Evolutionary conservation across 31 red algal species (phyloP).

Genomic region (Asparagopsis taxiformis): DNA sequence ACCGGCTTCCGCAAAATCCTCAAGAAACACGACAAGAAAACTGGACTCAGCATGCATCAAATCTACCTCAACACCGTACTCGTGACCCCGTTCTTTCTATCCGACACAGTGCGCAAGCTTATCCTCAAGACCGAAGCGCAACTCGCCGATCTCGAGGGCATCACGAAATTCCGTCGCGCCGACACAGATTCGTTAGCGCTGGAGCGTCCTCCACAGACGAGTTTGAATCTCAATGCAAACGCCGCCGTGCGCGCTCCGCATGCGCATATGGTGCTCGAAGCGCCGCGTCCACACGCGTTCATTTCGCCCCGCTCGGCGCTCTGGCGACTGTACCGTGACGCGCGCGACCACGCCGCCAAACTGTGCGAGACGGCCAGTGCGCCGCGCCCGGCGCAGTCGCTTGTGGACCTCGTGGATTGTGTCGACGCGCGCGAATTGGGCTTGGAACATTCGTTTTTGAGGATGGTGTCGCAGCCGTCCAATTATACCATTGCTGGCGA

Average conservation of each 20-base stretch:
- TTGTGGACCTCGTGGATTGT: constrained; percentile 20
- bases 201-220: too few species aligned
- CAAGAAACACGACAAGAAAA: constrained; percentile 99
- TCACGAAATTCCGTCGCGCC: constrained; percentile 42
- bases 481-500: constrained; percentile 37
- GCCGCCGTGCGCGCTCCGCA: too few species aligned
- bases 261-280: too few species aligned
- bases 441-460: constrained; percentile 12
- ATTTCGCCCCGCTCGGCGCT: constrained; percentile 46
- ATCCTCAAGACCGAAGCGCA: constrained; percentile 57
- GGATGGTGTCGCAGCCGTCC: constrained; percentile 16
- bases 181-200: background rate
- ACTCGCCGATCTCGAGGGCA: constrained; percentile 48
- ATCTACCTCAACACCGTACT: constrained; percentile 84
- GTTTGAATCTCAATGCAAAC: too few species aligned
- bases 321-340: constrained; percentile 36
- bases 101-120: constrained; percentile 68
- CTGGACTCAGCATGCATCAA: constrained; percentile 62
- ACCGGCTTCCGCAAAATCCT: constrained; percentile 95
- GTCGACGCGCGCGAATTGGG: constrained; percentile 36
- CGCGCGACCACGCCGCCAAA: background rate
- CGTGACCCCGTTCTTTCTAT: constrained; percentile 87
- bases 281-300: constrained; percentile 28
- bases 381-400: constrained; percentile 2
- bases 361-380: constrained; percentile 9